Evolutionary conservation across 352 stramenopile species (phyloP), one percentile per base, ranked within the genome.

Genomic region (Pythium grandisporangium): DNA sequence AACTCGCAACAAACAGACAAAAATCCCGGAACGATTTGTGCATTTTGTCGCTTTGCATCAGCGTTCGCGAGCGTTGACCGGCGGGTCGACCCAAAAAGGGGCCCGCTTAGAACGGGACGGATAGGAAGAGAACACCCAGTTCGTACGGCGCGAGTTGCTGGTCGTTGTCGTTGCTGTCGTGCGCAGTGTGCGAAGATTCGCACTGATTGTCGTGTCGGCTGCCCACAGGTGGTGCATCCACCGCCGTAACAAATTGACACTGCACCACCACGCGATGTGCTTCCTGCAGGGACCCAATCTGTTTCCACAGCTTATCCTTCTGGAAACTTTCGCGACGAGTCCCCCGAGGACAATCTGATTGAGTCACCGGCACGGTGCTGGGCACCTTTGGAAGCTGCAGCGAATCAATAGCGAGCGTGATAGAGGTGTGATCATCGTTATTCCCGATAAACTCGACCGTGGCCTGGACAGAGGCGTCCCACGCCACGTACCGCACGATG

Each of bases 221-320:
- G 27, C 10, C 8, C 8, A 30, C 5, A 19, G 19, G 11, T 25
- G 11, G 30, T n/a, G n/a, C n/a, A n/a, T n/a, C n/a, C n/a, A n/a
- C n/a, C 19, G 16, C 2, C 3, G 46, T 48, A 2, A 80, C 61
- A 30, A 86, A 57, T 50, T 91, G 77, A 35, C 70, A 86, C 47
- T 87, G 78, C n/a, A 91, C 60, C 17, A 91, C 67, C 16, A 82
- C 61, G 10, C 62, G 61, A 33, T 62, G 83, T 16, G 53, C 54
- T 30, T 88, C 68, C 26, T 85, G 58, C 5, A 89, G 48, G 23
- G 70, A 85, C 14, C 76, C 73, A 20, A 89, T 69, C 44, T 86
- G 76, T 45, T 70, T 85, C 76, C 76, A 89, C 6, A 81, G 11
- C 51, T 84, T 85, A 7, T 51, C 42, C 12, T 34, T 30, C 6